Percentiles rank a stretch among this genome's conserved stretches.
These are phyloP conservation scores for Zangia roseola DNA, from an alignment of 768 basidiomycete genomes.

Conservation along the genomic window DNA sequence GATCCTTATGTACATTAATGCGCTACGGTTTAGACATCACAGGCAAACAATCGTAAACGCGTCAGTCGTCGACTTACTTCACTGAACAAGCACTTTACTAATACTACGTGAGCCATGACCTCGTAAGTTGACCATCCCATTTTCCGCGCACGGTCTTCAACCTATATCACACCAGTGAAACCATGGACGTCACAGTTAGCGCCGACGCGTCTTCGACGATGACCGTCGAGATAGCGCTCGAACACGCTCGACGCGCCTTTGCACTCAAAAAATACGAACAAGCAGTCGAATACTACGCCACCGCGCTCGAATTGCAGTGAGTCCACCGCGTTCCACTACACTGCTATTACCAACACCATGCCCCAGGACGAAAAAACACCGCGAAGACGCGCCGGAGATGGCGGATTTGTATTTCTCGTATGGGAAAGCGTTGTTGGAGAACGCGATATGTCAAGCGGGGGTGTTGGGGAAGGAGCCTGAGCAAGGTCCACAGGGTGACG, in stretches of 20 bases:
- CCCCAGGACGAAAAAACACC: conserved; percentile 67
- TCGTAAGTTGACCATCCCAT: conserved; percentile 18
- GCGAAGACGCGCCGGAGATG: conserved; percentile 78
- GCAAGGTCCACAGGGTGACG: conserved; percentile 42
- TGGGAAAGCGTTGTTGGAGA: conserved; percentile 90
- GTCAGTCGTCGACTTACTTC: too few relatives aligned
- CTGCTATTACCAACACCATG: conserved; percentile 6
- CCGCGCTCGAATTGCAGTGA: conserved; percentile 80
- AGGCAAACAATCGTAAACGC: conserved; percentile 12
- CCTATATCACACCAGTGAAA: conserved; percentile 11
- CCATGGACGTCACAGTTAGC: not conserved
- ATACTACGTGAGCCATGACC: too few relatives aligned
- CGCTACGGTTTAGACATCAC: too few relatives aligned
- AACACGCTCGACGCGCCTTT: conserved; percentile 85
- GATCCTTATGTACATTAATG: conserved; percentile 7
- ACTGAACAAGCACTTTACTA: too few relatives aligned
- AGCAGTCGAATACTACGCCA: conserved; percentile 80
- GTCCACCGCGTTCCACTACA: conserved; percentile 33
- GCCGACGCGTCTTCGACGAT: conserved; percentile 29
- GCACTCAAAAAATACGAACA: conserved; percentile 85
- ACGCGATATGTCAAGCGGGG: conserved; percentile 80
- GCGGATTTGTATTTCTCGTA: conserved; percentile 91
- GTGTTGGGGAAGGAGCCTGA: conserved; percentile 88
- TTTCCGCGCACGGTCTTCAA: too few relatives aligned
- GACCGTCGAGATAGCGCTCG: conserved; percentile 58